Percentiles rank a stretch among this genome's conserved stretches.
phyloP scores from a whole-genome alignment of 805 yeast species.

The Starmerella floris region DNA sequence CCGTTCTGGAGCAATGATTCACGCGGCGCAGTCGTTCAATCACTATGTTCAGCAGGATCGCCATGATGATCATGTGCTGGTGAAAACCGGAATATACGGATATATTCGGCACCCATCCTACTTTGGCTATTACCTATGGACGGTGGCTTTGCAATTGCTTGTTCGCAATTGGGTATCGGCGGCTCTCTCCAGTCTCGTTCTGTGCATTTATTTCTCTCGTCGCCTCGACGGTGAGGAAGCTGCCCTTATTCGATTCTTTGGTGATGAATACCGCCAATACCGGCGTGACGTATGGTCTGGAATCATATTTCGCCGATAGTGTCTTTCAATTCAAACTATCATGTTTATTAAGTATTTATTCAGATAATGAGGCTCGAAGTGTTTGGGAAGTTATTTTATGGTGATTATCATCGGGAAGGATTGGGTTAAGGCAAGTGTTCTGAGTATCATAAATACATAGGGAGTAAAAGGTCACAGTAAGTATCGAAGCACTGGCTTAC shows the following conservation, averaged over 20 bases:
- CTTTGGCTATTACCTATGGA: slow-evolving; percentile 88
- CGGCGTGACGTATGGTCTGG: slow-evolving; percentile 37
- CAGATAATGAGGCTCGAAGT: too few relatives aligned
- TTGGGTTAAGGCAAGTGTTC: too few relatives aligned
- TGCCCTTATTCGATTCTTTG: slow-evolving; percentile 55
- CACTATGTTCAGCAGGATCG: slow-evolving; percentile 55
- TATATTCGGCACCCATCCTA: slow-evolving; percentile 77
- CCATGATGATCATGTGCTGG: slow-evolving; percentile 45
- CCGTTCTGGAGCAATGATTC: slow-evolving; percentile 70
- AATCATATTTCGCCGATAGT: slow-evolving; percentile 46
- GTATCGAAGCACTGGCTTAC: too few relatives aligned
- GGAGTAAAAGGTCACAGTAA: too few relatives aligned
- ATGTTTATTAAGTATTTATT: too few relatives aligned
- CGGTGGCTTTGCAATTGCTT: slow-evolving; percentile 66
- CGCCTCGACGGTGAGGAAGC: slow-evolving; percentile 63
- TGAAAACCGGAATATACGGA: slow-evolving; percentile 61
- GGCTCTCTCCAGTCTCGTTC: slow-evolving; percentile 39
- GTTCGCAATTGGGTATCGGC: slow-evolving; percentile 53
- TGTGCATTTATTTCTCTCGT: slow-evolving; percentile 54
- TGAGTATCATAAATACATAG: too few relatives aligned
- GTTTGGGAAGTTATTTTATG: too few relatives aligned
- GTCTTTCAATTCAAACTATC: not conserved
- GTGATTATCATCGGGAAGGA: too few relatives aligned
- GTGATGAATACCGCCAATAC: slow-evolving; percentile 47
- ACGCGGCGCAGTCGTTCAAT: slow-evolving; percentile 76